A percentile compares a stretch with the other conserved stretches of the same genome.
phyloP scores from a whole-genome alignment of 176 grass and related monocot genomes.

The Metroxylon sagu region DNA sequence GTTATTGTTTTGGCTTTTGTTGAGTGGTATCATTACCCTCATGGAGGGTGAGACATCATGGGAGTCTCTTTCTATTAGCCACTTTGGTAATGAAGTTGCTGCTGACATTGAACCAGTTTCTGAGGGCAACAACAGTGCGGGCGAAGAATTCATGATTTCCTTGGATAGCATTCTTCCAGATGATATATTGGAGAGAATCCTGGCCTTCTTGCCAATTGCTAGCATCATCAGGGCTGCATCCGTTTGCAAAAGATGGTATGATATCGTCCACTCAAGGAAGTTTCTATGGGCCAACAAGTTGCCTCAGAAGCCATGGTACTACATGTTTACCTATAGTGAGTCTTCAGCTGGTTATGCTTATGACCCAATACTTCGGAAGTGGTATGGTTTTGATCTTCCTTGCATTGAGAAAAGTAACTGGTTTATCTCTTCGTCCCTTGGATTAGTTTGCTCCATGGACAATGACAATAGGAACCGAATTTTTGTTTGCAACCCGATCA shows the following conservation, averaged over 20 bases:
- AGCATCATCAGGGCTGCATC: constrained; percentile 56
- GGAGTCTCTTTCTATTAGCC: constrained; percentile 30
- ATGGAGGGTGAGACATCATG: constrained; percentile 42
- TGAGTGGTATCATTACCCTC: constrained; percentile 6
- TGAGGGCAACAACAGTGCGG: constrained; percentile 13
- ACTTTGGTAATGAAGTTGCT: constrained; percentile 20
- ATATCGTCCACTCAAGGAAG: constrained; percentile 51
- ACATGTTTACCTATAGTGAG: constrained; percentile 79
- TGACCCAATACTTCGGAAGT: constrained; percentile 67
- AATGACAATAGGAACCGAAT: constrained; percentile 45
- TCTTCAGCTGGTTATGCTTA: constrained; percentile 62
- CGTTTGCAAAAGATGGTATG: constrained; percentile 73
- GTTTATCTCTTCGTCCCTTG: constrained; percentile 61
- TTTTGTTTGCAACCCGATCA: constrained; percentile 84
- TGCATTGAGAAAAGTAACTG: constrained; percentile 66
- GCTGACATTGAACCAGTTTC: constrained; percentile 25
- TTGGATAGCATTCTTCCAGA: constrained; percentile 56
- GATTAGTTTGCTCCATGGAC: constrained; percentile 86
- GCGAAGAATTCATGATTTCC: constrained; percentile 33
- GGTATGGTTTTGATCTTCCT: constrained; percentile 75
- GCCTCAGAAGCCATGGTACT: constrained; percentile 89
- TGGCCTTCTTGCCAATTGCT: constrained; percentile 71
- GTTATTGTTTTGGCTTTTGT: constrained; percentile 7
- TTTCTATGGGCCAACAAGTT: constrained; percentile 39
- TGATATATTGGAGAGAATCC: constrained; percentile 79